phyloP scores from a whole-genome alignment of 495 filamentous ascomycete genomes.

The Podospora appendiculata region DNA sequence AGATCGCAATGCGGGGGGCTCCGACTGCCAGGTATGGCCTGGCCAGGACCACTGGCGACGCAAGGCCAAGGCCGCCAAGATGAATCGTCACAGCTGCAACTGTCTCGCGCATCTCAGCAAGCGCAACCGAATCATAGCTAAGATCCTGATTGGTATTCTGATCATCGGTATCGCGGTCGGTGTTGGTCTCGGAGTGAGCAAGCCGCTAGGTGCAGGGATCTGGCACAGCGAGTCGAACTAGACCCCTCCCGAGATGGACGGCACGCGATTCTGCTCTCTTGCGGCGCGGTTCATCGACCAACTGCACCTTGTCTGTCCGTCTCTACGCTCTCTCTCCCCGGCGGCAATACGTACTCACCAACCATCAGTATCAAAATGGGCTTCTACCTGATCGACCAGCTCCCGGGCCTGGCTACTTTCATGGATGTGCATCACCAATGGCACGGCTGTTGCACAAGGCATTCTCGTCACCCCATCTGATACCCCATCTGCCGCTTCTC shows the following conservation, averaged over 20 bases:
- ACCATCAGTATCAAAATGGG: too few species aligned
- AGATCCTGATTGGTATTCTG: constrained; percentile 33
- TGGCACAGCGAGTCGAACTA: constrained; percentile 28
- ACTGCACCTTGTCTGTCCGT: too few species aligned
- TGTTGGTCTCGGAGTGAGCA: constrained; percentile 43
- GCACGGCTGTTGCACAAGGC: neutral
- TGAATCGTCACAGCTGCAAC: constrained; percentile 34
- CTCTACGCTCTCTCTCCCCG: too few species aligned
- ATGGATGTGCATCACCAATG: neutral
- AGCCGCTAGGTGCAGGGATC: constrained; percentile 38
- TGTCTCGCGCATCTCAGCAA: constrained; percentile 37
- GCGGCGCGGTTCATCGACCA: too few species aligned
- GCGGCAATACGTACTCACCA: too few species aligned
- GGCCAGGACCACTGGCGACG: constrained; percentile 42
- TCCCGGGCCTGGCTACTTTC: neutral
- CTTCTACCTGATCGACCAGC: too few species aligned
- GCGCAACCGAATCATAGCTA: constrained; percentile 37
- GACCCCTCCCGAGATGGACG: too few species aligned
- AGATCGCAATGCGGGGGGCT: constrained; percentile 20
- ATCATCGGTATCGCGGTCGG: constrained; percentile 39
- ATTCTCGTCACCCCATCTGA: neutral
- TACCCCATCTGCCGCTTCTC: neutral
- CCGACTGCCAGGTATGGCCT: constrained; percentile 42
- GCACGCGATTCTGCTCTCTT: too few species aligned
- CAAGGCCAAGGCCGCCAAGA: constrained; percentile 40